Evolutionary conservation across 257 asterid genomes (phyloP).

Genomic region (Fraxinus anomala): DNA sequence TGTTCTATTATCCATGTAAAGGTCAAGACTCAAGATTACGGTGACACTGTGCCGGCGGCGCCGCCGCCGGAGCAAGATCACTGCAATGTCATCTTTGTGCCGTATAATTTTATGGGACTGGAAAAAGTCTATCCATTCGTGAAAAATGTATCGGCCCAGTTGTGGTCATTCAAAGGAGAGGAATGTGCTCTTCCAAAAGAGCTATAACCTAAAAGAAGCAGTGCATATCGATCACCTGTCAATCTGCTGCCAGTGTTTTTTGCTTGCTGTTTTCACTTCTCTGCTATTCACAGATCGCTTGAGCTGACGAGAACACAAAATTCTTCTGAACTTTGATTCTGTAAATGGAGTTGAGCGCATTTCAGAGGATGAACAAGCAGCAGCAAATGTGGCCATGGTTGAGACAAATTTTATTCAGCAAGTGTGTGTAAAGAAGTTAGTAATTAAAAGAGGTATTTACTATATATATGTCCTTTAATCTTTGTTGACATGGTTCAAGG

Average conservation of each 20-base stretch:
- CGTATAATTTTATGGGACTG: conserved; percentile 63
- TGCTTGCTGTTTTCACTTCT: conserved; percentile 40
- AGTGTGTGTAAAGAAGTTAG: not conserved
- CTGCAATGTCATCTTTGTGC: conserved; percentile 67
- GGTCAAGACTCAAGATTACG: conserved; percentile 51
- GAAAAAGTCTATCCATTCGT: conserved; percentile 73
- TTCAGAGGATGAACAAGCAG: not conserved
- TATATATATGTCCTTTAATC: not conserved
- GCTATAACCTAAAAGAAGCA: conserved; percentile 44
- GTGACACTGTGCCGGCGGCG: conserved; percentile 24
- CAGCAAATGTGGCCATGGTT: conserved; percentile 10
- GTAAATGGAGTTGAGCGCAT: conserved; percentile 8
- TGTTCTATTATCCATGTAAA: conserved; percentile 24
- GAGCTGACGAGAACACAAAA: conserved; percentile 29
- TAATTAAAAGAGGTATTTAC: not conserved
- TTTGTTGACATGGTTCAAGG: not conserved
- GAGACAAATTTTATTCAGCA: not conserved
- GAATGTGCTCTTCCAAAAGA: not conserved
- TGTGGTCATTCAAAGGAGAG: conserved; percentile 61
- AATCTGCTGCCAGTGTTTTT: conserved; percentile 36
- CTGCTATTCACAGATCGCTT: conserved; percentile 41
- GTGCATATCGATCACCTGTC: conserved; percentile 24
- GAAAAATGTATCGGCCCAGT: conserved; percentile 75
- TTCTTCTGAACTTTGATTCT: conserved; percentile 9
- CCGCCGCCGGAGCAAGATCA: conserved; percentile 48